Base-by-base conservation (phyloP, 225 moss, liverwort and hornwort species). In the Pseudoscleropodium purum region DNA sequence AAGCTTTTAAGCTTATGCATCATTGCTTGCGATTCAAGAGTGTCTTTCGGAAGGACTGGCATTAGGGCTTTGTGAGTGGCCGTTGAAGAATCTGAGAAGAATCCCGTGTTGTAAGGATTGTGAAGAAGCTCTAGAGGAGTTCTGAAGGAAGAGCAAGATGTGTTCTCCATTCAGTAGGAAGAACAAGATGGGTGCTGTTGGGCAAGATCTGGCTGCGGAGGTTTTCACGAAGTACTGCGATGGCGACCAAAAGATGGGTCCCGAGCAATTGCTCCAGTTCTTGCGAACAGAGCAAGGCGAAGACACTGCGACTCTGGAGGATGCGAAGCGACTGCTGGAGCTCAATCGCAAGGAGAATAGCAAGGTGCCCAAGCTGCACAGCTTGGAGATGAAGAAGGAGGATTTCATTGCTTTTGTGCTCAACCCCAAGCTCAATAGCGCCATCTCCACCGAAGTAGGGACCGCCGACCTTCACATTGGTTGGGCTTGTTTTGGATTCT, bases 281-380 rank as follows among this genome's bases (percentile, higher is more conserved):
- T 66, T 98, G 89, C 92, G 65, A 9, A 52, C 43, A 14, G 96
- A 93, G 90, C 98, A 98, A 85, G 95, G 92, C 26, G 98, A 97
- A 86, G 75, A 67, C 10, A 81, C 62, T 2, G 93, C 92, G 7
- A 95, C 91, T 10, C 43, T 92, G 17, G 94, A 92, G 13, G 90
- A 94, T 39, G 95, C 95, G 11, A 77, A 92, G 87, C 75, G 87
- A 6, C 69, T 97, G 52, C 23, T 97, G 91, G 91, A 94, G 84
- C 89, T 90, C 57, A 85, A 91, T 45, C 72, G 92, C 66, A 85
- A 81, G n/a, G 92, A 89, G 74, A 88, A 39, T 3, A 90, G 54
- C 82, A 93, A 88, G 86, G 79, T 89, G 56, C 90, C 89, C 45
- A 83, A 84, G 86, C 57, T 93, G 79, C 91, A 81, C 72, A 88